phyloP scores from a whole-genome alignment of 2,329 filamentous ascomycete species.

The Pleurostoma richardsiae region DNA sequence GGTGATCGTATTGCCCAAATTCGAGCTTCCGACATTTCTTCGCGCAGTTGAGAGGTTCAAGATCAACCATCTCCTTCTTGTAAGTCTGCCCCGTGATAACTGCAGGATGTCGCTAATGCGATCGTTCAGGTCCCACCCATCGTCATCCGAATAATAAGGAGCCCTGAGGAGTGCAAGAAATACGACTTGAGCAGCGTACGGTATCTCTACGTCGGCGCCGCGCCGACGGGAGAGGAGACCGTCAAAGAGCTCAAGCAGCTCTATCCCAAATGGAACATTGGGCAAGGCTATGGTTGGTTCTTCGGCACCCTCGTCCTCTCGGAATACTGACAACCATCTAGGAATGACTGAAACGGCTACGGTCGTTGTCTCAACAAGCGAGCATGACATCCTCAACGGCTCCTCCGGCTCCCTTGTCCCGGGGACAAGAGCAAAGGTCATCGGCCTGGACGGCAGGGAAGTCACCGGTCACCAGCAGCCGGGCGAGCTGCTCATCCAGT shows the following conservation, averaged over 20 bases:
- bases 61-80: slow-evolving; percentile 60
- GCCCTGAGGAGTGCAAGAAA: slow-evolving; percentile 52
- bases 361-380: slow-evolving; percentile 56
- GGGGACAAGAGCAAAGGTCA: slow-evolving; percentile 57
- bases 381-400: slow-evolving; percentile 63
- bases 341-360: slow-evolving; percentile 77
- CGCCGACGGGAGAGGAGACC: slow-evolving; percentile 71
- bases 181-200: slow-evolving; percentile 68
- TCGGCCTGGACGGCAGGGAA: slow-evolving; percentile 65
- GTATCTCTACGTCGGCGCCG: slow-evolving; percentile 68
- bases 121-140: slow-evolving; percentile 66
- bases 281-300: slow-evolving; percentile 63
- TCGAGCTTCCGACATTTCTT: slow-evolving; percentile 61
- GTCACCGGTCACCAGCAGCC: slow-evolving; percentile 61
- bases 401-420: slow-evolving; percentile 69
- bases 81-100: slow-evolving; percentile 24
- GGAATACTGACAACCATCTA: slow-evolving; percentile 4
- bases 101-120: background rate
- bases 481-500: slow-evolving; percentile 76
- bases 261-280: slow-evolving; percentile 58
- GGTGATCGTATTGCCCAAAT: slow-evolving; percentile 66
- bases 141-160: slow-evolving; percentile 70
- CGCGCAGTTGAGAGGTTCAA: slow-evolving; percentile 61
- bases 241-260: slow-evolving; percentile 55
- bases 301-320: background rate